A percentile compares a stretch with the other conserved stretches of the same genome.
phyloP scores from a whole-genome alignment of 2,329 filamentous ascomycete species.

The Exophiala xenobiotica region DNA sequence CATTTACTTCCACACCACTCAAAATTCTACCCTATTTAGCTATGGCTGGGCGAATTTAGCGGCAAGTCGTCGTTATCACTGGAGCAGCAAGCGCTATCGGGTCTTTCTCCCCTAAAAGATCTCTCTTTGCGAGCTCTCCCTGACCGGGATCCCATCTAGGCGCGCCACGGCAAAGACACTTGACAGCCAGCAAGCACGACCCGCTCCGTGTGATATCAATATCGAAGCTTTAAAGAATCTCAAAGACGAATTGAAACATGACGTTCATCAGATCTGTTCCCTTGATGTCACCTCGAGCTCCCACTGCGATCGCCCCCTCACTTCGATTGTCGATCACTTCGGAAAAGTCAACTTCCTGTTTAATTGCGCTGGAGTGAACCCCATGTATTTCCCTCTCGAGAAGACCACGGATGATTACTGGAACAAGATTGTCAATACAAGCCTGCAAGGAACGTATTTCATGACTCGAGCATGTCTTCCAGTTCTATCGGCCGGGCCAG shows the following conservation, averaged over 20 bases:
- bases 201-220: constrained; percentile 1
- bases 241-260: neutral
- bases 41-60: no score
- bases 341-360: constrained; percentile 40
- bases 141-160: neutral
- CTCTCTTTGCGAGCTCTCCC: neutral
- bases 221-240: neutral
- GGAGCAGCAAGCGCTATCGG: constrained; percentile 33
- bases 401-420: constrained; percentile 49
- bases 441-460: constrained; percentile 48
- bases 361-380: constrained; percentile 44
- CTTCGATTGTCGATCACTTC: constrained; percentile 22
- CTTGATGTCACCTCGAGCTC: constrained; percentile 19
- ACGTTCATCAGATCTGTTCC: neutral
- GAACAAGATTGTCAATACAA: constrained; percentile 47
- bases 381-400: constrained; percentile 41
- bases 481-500: constrained; percentile 35
- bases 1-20: no score
- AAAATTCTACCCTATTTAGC: no score
- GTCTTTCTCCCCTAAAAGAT: constrained; percentile 18
- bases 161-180: neutral
- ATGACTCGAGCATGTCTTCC: constrained; percentile 45
- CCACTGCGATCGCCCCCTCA: constrained; percentile 31
- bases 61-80: constrained; percentile 28
- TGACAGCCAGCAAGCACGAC: neutral